Base-by-base conservation (phyloP, 208 protist genomes). In the Herpetomonas samuelpessoai region DNA sequence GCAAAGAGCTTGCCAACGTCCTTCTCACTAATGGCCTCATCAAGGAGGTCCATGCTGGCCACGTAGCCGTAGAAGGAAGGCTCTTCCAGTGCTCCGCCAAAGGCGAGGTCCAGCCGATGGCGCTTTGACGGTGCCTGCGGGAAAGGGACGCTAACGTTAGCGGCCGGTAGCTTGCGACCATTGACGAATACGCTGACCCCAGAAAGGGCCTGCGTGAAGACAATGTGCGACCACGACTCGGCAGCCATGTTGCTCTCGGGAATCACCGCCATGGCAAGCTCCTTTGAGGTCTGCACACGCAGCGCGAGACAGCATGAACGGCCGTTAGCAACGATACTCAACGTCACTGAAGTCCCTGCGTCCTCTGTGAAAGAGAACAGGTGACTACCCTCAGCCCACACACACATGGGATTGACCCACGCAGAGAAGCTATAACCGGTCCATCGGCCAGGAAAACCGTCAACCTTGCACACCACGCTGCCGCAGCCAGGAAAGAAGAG, bases 141-240 rank as follows among this genome's bases (percentile, higher is more conserved):
- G 44, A 84, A 91, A 10, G 81, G 76, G 18, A 76, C 63, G 46
- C 57, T 75, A 2, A 68, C 65, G 24, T 53, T 68, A 54, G 59
- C 57, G 29, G 14, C 26, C n/a, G 46, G 50, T 3, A 78, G 57
- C 18, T 68, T 62, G 22, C 71, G 30, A 18, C 89, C 86, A 65
- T 95, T 91, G 51, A 95, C 62, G 71, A 79, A 93, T 9, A 93
- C 58, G 58, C 65, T 68, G 30, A 90, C 61, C 4, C 75, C 71
- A 2, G 65, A 31, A 16, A 87, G 50, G 51, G 57, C 71, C 44
- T 93, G 85, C 21, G 74, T 79, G 55, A 93, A 76, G 16, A 68
- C 83, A n/a, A 95, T 56, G 67, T 95, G 83, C 28, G 83, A 78
- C 86, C 89, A 95, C 41, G 68, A 60, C 51, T 88, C 78, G 10